Evolutionary conservation across 2,329 filamentous ascomycete species (phyloP), one percentile per base, ranked within the genome.

Genomic region (Calonectria pseudoturangicola): DNA sequence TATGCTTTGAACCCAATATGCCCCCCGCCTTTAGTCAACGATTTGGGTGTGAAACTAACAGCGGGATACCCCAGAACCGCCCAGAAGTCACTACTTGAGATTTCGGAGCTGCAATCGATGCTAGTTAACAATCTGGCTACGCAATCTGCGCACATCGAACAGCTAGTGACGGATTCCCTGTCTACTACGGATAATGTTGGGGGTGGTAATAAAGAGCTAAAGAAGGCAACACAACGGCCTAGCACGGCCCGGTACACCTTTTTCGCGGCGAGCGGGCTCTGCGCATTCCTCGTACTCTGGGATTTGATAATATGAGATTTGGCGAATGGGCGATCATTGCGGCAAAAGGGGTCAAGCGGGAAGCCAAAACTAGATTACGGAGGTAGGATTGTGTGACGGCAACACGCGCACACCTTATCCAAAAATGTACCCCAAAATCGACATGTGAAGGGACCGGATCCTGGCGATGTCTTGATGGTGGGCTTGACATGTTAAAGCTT

Each of bases 31-130:
- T 48, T 72, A 43, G 66, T 65, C 39, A 45, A 66, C 43, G 68
- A 54, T 62, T 45, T 30, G 65, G 66, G 66, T 70, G 47, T 39
- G 50, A 66, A 73, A 66, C 76, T 78, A 60, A 78, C 33, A 51
- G 33, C 48, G 56, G 39, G 27, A 30, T 72, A 71, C 80, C 45
- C 69, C 33, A 98, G 95, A 80, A 94, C 93, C 30, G 95, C 95
- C 0, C 95, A 99, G 83, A 95, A 94, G 82, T 98, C 95, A 0
- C 89, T 99, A 7, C 84, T 98, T 4, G 97, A 99, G 83, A 98
- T 99, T 75, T 94, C 95, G 9, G 95, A 98, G 81, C 88, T 99
- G 65, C 97, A 99, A 83, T 95, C 94, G 68, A 92, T 96, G 67
- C 92, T 99, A 15, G 95, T 97, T 48, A 92, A 91, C 79, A 98